These are phyloP conservation scores for Rosa hybrid DNA, from an alignment of 331 rosid species.

Conservation along the genomic window DNA sequence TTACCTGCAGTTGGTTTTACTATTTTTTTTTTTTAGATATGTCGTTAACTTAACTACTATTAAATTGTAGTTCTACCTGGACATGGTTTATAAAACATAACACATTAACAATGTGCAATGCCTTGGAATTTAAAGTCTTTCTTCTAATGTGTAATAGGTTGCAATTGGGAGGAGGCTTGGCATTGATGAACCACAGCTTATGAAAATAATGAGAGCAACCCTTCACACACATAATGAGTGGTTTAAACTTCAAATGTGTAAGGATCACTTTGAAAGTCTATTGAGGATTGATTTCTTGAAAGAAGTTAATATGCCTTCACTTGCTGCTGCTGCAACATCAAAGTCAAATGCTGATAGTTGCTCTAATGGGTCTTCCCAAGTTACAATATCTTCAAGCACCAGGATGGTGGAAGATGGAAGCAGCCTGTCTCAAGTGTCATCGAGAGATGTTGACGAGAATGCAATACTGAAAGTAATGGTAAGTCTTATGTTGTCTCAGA, in stretches of 20 bases:
- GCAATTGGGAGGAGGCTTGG: slow-evolving; percentile 91
- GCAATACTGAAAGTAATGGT: slow-evolving; percentile 97
- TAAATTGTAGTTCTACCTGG: not conserved
- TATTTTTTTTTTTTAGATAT: too few relatives aligned
- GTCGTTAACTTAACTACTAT: not conserved
- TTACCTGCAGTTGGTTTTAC: not conserved
- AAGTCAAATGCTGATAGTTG: slow-evolving; percentile 80
- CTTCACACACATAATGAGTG: slow-evolving; percentile 86
- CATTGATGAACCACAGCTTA: slow-evolving; percentile 92
- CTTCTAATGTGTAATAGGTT: slow-evolving; percentile 52
- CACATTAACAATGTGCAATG: not conserved
- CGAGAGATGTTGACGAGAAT: slow-evolving; percentile 79
- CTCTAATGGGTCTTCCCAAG: slow-evolving; percentile 83
- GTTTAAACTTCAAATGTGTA: slow-evolving; percentile 98
- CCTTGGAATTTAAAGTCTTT: slow-evolving; percentile 1
- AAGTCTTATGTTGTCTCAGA: not conserved
- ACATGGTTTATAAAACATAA: not conserved
- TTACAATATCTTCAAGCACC: slow-evolving; percentile 64
- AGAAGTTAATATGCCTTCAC: slow-evolving; percentile 62
- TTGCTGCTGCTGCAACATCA: slow-evolving; percentile 44
- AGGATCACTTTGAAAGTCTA: slow-evolving; percentile 85
- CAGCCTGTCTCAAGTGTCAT: slow-evolving; percentile 87
- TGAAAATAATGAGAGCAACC: slow-evolving; percentile 85
- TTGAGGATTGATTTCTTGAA: slow-evolving; percentile 84
- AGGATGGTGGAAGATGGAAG: slow-evolving; percentile 82